Evolutionary conservation across 768 basidiomycete genomes (phyloP), one percentile per base, ranked within the genome.

Genomic region (Amanita pseudoporphyria): DNA sequence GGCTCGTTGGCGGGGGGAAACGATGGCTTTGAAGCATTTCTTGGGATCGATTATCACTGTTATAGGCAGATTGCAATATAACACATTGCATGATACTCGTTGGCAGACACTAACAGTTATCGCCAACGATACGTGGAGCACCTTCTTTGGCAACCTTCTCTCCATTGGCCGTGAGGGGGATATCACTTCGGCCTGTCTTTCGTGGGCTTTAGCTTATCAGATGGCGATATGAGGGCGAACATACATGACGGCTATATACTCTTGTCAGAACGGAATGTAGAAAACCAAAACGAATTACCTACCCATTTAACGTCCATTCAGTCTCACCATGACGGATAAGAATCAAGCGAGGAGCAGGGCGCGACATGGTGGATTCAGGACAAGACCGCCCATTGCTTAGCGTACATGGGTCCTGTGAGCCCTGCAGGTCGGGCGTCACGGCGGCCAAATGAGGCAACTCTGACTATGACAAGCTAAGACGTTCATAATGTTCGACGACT

Each of bases 251-350:
- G 47, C 51, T 58, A 30, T 45, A 33, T 38, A 43, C 51, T 45
- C 14, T 16, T 3, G 9, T 33, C n/a, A 37, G 16, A 7, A 18
- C 19, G 9, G 19, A 26, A 38, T 21, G 13, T 41, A 26, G 22
- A 19, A 40, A 38, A 7, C 31, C n/a, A 30, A 45, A 22, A 14
- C 31, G 33, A 28, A 13, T 19, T 22, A 65, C 78, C 63, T 50
- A 83, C 79, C 91, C 92, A 57, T 86, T 92, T 38, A 84, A 59
- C 13, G 88, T 89, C 92, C 93, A 97, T 63, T 94, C 93, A 1
- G 94, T 97, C 70, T 96, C 87, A 28, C 91, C 90, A 62, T 93
- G 89, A 53, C 89, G 77, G 57, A 92, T 72, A 41, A 92, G 66
- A 63, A 89, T 86, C 42, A 93, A 66, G 48, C 89, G 77, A 28